Evolutionary conservation across 352 stramenopile genomes (phyloP), one percentile per base, ranked within the genome.

Genomic region (Globisporangium solare): DNA sequence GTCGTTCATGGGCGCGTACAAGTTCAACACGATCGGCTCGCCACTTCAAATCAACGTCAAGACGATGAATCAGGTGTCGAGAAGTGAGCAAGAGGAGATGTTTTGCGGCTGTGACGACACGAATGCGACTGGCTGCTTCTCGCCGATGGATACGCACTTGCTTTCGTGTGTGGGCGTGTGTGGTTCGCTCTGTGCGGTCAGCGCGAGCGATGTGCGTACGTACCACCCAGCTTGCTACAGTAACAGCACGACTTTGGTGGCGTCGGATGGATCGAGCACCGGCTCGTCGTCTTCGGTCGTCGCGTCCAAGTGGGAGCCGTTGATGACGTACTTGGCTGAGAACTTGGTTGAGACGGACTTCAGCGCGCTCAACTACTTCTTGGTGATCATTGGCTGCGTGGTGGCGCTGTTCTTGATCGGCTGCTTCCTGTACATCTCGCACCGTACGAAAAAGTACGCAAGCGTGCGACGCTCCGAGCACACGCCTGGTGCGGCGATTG

Each of bases 31-130:
- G n/a, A 69, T 88, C 49, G 74, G 77, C 7, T 86, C 74, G 49
- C 77, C 77, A 6, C 59, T 78, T n/a, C 77, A 88, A 63, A 81
- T 86, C 41, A 84, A 88, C 46, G 71, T 86, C 58, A 76, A 68
- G 24, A 78, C 71, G 0, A 77, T 82, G 60, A 61, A 71, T 40
- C 65, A 61, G 42, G 49, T 70, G n/a, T 27, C 56, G 0, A 58
- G 67, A 27, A 27, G 49, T 3, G 59, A 61, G 18, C 63, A 79
- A 39, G 63, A 70, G 51, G 62, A 60, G 18, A 54, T 67, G 59
- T 74, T 82, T 37, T 84, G 74, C 45, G 59, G 69, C 41, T 84
- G 74, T 45, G 67, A 69, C 37, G 60, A 66, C 35, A 67, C 58
- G 17, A 82, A 79, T 45, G 21, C 47, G 6, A 75, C 67, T 41